phyloP scores from a whole-genome alignment of 495 filamentous ascomycete genomes.

The Penicillium arizonense region DNA sequence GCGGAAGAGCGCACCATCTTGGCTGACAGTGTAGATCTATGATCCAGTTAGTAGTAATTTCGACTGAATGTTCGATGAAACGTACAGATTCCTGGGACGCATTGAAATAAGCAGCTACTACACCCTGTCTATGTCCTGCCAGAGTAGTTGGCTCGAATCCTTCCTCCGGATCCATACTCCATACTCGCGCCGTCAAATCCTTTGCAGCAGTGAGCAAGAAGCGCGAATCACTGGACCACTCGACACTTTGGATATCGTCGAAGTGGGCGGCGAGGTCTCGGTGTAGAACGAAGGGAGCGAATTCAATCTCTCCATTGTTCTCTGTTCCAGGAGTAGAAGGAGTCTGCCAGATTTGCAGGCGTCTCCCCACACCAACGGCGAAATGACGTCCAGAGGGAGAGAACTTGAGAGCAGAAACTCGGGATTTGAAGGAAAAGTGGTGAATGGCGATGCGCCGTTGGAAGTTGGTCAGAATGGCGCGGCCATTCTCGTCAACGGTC shows the following conservation, averaged over 20 bases:
- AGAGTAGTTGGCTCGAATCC: slow-evolving; percentile 86
- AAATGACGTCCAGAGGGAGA: slow-evolving; percentile 90
- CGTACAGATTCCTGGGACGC: slow-evolving; percentile 77
- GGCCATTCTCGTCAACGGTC: slow-evolving; percentile 91
- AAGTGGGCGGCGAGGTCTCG: slow-evolving; percentile 84
- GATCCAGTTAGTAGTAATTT: slow-evolving; percentile 38
- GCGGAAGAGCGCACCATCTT: slow-evolving; percentile 65
- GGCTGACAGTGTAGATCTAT: slow-evolving; percentile 73
- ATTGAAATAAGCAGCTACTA: slow-evolving; percentile 89
- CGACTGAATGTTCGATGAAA: slow-evolving; percentile 38
- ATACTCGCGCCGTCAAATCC: slow-evolving; percentile 90
- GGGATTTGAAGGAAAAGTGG: slow-evolving; percentile 88
- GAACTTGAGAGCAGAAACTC: slow-evolving; percentile 81
- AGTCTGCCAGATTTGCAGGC: slow-evolving; percentile 93
- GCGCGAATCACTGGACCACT: slow-evolving; percentile 93
- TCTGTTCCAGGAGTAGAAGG: slow-evolving; percentile 79
- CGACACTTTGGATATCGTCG: slow-evolving; percentile 76
- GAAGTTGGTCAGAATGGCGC: slow-evolving; percentile 87
- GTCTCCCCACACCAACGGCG: slow-evolving; percentile 77
- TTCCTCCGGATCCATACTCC: slow-evolving; percentile 84
- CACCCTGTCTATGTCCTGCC: slow-evolving; percentile 82
- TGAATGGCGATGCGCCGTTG: slow-evolving; percentile 80
- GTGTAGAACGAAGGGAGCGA: slow-evolving; percentile 90
- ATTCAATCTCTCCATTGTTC: slow-evolving; percentile 81
- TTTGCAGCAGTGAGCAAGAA: slow-evolving; percentile 91